Evolutionary conservation across 2,329 filamentous ascomycete genomes (phyloP).

Genomic region (Aspergillus sp.): DNA sequence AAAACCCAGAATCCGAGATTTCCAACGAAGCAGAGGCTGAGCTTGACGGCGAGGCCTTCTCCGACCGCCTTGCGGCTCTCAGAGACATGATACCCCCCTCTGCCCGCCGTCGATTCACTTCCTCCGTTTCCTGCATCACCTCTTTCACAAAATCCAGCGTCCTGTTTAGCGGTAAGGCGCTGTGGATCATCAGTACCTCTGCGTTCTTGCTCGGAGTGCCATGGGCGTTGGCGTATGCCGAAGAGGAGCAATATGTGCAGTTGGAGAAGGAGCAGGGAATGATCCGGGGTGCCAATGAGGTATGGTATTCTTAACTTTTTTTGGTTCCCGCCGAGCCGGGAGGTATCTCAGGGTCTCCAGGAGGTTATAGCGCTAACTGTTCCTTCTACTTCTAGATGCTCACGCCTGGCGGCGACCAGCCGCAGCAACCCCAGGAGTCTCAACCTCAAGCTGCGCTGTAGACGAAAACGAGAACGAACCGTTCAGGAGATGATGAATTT

Average conservation of each 20-base stretch:
- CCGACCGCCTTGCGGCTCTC: slow-evolving; percentile 63
- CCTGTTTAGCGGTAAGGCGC: slow-evolving; percentile 68
- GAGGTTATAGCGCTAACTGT: not conserved
- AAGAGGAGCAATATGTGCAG: slow-evolving; percentile 94
- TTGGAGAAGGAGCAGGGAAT: slow-evolving; percentile 97
- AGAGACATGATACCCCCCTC: slow-evolving; percentile 69
- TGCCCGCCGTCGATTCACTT: slow-evolving; percentile 59
- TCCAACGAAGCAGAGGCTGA: slow-evolving; percentile 66
- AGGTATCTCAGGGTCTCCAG: not conserved
- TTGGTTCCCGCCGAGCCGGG: not conserved
- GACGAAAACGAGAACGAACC: slow-evolving; percentile 15
- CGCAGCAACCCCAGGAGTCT: slow-evolving; percentile 20
- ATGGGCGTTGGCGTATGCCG: slow-evolving; percentile 83
- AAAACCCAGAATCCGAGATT: slow-evolving; percentile 63
- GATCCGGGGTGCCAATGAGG: slow-evolving; percentile 83
- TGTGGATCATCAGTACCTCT: slow-evolving; percentile 86
- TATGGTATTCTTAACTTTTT: slow-evolving; percentile 29
- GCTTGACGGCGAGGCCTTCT: slow-evolving; percentile 51
- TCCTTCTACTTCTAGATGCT: slow-evolving; percentile 28
- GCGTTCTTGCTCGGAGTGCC: slow-evolving; percentile 85
- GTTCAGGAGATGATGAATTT: slow-evolving; percentile 9
- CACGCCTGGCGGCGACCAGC: slow-evolving; percentile 25
- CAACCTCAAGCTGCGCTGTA: slow-evolving; percentile 20
- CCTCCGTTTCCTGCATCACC: slow-evolving; percentile 43
- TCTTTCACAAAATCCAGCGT: slow-evolving; percentile 39